These are phyloP conservation scores for Sclerotinia sclerotiorum DNA, from an alignment of 2,329 filamentous ascomycete species.

Conservation along the genomic window DNA sequence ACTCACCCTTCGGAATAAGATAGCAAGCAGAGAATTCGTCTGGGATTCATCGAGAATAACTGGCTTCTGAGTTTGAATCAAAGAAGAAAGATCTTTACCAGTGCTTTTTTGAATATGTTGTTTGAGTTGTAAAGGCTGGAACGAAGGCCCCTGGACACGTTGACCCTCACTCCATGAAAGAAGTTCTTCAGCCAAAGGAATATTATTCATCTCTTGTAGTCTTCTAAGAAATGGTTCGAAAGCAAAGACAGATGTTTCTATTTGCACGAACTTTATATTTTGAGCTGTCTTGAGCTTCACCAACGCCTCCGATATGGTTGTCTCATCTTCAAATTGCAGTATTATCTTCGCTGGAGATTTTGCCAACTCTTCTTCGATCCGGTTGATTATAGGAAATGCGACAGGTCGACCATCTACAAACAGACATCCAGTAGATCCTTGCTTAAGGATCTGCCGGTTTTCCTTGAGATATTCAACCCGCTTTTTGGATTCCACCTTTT, in stretches of 20 bases:
- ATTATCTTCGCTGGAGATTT: conserved; percentile 48
- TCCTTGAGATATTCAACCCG: conserved; percentile 50
- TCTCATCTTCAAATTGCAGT: conserved; percentile 51
- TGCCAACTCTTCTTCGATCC: conserved; percentile 50
- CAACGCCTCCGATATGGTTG: conserved; percentile 50
- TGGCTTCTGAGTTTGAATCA: conserved; percentile 36
- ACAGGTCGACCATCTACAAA: conserved; percentile 52
- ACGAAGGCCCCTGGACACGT: conserved; percentile 26
- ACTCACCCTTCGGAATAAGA: conserved; percentile 54
- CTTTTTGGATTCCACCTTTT: conserved; percentile 32
- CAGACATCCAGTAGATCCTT: conserved; percentile 62
- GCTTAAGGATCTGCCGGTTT: conserved; percentile 53
- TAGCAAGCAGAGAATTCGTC: conserved; percentile 53
- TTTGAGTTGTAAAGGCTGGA: conserved; percentile 34
- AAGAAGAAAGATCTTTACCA: conserved; percentile 38
- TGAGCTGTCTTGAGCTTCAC: conserved; percentile 43
- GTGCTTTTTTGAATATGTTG: conserved; percentile 30
- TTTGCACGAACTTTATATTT: conserved; percentile 53
- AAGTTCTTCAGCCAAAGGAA: conserved; percentile 57
- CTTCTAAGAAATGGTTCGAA: conserved; percentile 65
- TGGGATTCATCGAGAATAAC: conserved; percentile 55
- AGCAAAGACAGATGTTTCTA: conserved; percentile 66
- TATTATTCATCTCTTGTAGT: conserved; percentile 54
- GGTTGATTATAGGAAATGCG: conserved; percentile 59
- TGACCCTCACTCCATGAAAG: conserved; percentile 42